These are phyloP conservation scores for Leishmania tropica DNA, from an alignment of 208 protist genomes.

Conservation along the genomic window DNA sequence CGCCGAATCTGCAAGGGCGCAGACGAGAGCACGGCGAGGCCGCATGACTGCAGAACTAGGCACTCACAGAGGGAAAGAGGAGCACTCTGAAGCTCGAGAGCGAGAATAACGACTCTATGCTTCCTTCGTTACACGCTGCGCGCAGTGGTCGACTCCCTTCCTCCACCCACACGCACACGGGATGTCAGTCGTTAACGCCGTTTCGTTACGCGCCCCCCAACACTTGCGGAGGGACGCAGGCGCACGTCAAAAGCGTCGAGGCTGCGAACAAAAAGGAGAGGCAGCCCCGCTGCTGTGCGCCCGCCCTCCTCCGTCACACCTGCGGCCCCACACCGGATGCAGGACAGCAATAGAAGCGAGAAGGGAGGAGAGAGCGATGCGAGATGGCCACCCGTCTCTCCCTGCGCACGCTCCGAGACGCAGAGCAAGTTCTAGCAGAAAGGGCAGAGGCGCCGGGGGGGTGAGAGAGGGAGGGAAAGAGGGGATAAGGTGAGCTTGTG, in stretches of 20 bases:
- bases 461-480: no score
- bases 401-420: neutral
- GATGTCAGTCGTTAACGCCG: neutral
- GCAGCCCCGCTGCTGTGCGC: no score
- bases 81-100: neutral
- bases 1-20: neutral
- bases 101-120: neutral
- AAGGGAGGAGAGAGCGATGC: neutral
- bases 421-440: neutral
- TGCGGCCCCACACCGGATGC: no score
- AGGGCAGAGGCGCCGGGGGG: neutral
- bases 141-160: neutral
- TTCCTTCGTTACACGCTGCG: neutral
- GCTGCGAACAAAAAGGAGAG: neutral
- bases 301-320: no score
- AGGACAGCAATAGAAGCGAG: neutral
- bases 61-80: neutral
- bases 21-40: conserved; percentile 13
- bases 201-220: neutral
- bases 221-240: neutral
- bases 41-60: conserved; percentile 6
- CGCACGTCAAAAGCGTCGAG: neutral
- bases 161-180: neutral
- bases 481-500: no score
- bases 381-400: neutral